phyloP scores from a whole-genome alignment of 306 rosid species.

The Glycine latifolia region DNA sequence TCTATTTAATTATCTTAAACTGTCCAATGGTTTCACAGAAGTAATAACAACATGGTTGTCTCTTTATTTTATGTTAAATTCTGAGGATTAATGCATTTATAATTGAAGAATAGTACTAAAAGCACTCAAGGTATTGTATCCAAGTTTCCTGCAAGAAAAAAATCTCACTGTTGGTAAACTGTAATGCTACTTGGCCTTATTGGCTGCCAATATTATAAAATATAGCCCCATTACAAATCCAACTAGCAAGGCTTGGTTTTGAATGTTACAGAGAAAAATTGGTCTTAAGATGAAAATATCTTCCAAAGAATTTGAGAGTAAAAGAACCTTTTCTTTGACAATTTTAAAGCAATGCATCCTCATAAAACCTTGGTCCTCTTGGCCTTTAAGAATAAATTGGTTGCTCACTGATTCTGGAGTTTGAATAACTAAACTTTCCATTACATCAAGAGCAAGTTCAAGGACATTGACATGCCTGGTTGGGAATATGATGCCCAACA shows the following conservation, averaged over 20 bases:
- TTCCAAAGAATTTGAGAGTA: no score
- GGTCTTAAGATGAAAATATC: neutral
- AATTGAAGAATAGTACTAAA: neutral
- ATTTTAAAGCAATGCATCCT: neutral
- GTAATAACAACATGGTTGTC: neutral
- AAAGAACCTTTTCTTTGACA: neutral
- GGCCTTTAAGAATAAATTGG: neutral
- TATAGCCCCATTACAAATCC: neutral
- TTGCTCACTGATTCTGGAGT: neutral
- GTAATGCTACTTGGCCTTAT: neutral
- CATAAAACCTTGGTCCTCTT: neutral
- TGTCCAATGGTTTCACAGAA: neutral
- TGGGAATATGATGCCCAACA: no score
- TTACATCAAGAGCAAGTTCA: neutral
- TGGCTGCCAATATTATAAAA: neutral
- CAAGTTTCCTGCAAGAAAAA: neutral
- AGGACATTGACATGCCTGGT: no score
- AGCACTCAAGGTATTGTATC: neutral
- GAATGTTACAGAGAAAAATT: no score
- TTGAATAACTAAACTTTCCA: neutral
- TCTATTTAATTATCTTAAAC: neutral
- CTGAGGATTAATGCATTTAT: neutral
- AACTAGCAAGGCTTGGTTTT: neutral
- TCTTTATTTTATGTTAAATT: neutral
- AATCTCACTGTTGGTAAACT: neutral